phyloP scores from a whole-genome alignment of 2,329 filamentous ascomycete species.

The Aspergillus texensis region DNA sequence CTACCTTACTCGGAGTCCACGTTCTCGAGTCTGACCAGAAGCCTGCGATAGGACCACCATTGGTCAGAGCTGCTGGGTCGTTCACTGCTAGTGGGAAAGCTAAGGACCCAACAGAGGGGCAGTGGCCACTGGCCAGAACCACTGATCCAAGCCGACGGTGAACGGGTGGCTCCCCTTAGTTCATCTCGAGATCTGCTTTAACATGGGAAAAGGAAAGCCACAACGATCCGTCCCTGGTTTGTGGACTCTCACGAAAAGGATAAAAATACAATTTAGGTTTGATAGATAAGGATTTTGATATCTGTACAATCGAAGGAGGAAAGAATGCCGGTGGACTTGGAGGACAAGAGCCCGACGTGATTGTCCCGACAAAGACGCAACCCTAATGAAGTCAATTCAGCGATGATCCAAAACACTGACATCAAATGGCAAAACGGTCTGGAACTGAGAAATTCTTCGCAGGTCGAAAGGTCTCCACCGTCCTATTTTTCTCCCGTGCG shows the following conservation, averaged over 20 bases:
- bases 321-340: neutral
- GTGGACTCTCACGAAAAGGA: neutral
- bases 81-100: neutral
- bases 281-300: neutral
- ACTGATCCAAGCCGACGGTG: neutral
- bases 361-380: neutral
- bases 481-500: slow-evolving; percentile 10
- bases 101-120: neutral
- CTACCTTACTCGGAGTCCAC: neutral
- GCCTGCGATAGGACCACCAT: neutral
- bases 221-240: neutral
- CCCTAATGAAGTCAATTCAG: slow-evolving; percentile 3
- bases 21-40: neutral
- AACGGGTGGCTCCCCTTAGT: neutral
- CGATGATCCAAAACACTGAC: slow-evolving; percentile 4
- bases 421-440: slow-evolving; percentile 6
- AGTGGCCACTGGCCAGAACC: neutral
- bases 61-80: neutral
- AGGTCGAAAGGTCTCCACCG: slow-evolving; percentile 1
- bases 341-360: neutral
- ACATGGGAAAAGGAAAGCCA: neutral
- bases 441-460: neutral
- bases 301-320: neutral
- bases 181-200: neutral
- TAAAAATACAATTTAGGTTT: neutral